These are phyloP conservation scores for Dichotomopilus funicola DNA, from an alignment of 2,329 filamentous ascomycete genomes.

Conservation along the genomic window DNA sequence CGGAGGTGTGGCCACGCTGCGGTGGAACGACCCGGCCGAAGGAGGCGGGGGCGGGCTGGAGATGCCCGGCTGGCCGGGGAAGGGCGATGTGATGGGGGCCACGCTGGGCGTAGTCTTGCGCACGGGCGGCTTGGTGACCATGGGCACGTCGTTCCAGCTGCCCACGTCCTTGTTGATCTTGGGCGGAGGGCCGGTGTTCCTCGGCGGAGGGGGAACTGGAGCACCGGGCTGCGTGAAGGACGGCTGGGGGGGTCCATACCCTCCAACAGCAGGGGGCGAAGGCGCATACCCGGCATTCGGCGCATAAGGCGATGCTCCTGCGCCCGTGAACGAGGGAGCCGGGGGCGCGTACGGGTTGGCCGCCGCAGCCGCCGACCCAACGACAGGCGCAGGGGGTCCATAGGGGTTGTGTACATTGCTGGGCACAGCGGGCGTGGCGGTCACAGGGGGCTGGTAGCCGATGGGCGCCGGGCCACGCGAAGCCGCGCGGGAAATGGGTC, in stretches of 20 bases:
- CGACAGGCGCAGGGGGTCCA: slow-evolving; percentile 28
- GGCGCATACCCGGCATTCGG: slow-evolving; percentile 23
- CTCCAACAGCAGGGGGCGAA: slow-evolving; percentile 24
- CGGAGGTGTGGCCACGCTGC: slow-evolving; percentile 62
- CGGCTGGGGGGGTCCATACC: slow-evolving; percentile 48
- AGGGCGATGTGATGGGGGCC: slow-evolving; percentile 66
- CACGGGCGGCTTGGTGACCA: slow-evolving; percentile 70
- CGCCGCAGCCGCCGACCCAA: slow-evolving; percentile 25
- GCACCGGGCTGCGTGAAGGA: slow-evolving; percentile 36
- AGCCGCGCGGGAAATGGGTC: slow-evolving; percentile 33
- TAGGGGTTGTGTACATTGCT: slow-evolving; percentile 29
- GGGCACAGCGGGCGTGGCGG: slow-evolving; percentile 24
- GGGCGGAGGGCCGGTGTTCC: slow-evolving; percentile 60
- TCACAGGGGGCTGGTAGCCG: slow-evolving; percentile 45
- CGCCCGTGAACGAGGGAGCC: slow-evolving; percentile 27
- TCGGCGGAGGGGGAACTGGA: slow-evolving; percentile 58
- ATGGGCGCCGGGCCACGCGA: slow-evolving; percentile 32
- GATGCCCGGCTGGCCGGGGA: slow-evolving; percentile 53
- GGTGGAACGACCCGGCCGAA: slow-evolving; percentile 53
- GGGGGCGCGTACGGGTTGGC: slow-evolving; percentile 45
- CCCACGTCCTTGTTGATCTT: slow-evolving; percentile 64
- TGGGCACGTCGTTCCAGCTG: slow-evolving; percentile 92
- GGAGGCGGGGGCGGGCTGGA: slow-evolving; percentile 46
- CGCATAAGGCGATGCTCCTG: slow-evolving; percentile 29
- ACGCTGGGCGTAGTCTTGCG: slow-evolving; percentile 68